Conservation (phyloP, 768 basidiomycete genomes). For the Agaricus blazei region DNA sequence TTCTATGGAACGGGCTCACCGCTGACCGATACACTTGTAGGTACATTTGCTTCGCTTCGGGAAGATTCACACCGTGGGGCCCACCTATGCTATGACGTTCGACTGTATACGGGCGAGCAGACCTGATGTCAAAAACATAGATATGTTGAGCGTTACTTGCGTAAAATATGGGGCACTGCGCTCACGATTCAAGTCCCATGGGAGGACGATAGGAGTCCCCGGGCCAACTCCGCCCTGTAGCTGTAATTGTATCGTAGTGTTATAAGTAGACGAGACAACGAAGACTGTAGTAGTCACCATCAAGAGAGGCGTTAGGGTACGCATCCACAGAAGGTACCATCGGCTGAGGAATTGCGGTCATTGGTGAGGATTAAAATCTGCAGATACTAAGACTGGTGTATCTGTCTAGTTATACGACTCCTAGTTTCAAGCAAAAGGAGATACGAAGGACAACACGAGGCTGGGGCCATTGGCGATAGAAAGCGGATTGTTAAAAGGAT, state of each 20-base stretch:
- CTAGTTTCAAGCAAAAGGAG: no score
- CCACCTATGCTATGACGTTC: constrained; percentile 28
- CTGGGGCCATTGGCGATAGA: neutral
- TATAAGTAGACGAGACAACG: neutral
- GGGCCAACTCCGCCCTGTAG: constrained; percentile 30
- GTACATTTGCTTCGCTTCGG: constrained; percentile 66
- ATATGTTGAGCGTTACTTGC: constrained; percentile 26
- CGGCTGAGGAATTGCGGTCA: constrained; percentile 39
- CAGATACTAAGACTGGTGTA: neutral
- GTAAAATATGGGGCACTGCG: constrained; percentile 11
- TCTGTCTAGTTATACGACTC: neutral
- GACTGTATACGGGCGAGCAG: constrained; percentile 53
- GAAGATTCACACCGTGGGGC: constrained; percentile 41
- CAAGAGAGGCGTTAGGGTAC: constrained; percentile 39
- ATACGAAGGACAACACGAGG: neutral
- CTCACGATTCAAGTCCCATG: constrained; percentile 52
- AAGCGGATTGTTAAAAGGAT: neutral
- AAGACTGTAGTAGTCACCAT: constrained; percentile 32
- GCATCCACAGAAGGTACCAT: constrained; percentile 34
- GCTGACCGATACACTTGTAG: constrained; percentile 58
- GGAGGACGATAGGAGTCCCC: constrained; percentile 66
- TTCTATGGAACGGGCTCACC: constrained; percentile 27
- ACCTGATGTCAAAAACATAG: constrained; percentile 32
- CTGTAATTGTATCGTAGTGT: constrained; percentile 20
- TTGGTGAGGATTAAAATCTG: constrained; percentile 13